phyloP scores from a whole-genome alignment of 345 rosid genomes.

The Ceriops zippeliana region DNA sequence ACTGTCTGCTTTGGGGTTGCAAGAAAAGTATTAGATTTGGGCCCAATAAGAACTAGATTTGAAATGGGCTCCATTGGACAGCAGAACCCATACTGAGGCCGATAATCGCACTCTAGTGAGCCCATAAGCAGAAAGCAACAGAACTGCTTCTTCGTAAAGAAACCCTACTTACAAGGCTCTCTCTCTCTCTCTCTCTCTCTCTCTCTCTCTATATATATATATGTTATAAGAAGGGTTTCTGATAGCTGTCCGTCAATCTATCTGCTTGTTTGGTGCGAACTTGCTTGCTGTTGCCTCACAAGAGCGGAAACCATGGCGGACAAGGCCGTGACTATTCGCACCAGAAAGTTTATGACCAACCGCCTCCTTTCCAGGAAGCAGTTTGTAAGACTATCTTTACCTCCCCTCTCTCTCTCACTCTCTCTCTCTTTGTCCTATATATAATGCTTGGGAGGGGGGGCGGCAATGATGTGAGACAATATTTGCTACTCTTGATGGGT shows the following conservation, averaged over 20 bases:
- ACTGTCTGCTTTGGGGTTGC: no score
- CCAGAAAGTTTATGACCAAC: conserved; percentile 96
- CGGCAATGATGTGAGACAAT: conserved; percentile 21
- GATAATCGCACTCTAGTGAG: no score
- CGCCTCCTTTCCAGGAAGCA: conserved; percentile 98
- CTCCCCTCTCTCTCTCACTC: neutral
- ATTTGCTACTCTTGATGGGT: conserved; percentile 27
- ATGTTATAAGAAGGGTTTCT: conserved; percentile 10
- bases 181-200: no score
- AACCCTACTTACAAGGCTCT: no score
- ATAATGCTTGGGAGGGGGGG: neutral
- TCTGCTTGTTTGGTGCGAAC: no score
- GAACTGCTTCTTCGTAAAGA: no score
- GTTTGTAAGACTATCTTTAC: conserved; percentile 47
- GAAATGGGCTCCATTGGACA: no score
- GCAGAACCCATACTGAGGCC: no score
- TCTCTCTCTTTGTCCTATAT: neutral
- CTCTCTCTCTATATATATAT: no score
- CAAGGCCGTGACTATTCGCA: conserved; percentile 83
- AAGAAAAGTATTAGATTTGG: no score
- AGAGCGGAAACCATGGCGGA: conserved; percentile 53
- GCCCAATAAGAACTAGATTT: no score
- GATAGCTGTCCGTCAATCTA: neutral
- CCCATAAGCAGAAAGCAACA: no score
- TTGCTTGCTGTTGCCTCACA: neutral